These are phyloP conservation scores for Prunus mongolica DNA, from an alignment of 306 rosid species.

Conservation along the genomic window DNA sequence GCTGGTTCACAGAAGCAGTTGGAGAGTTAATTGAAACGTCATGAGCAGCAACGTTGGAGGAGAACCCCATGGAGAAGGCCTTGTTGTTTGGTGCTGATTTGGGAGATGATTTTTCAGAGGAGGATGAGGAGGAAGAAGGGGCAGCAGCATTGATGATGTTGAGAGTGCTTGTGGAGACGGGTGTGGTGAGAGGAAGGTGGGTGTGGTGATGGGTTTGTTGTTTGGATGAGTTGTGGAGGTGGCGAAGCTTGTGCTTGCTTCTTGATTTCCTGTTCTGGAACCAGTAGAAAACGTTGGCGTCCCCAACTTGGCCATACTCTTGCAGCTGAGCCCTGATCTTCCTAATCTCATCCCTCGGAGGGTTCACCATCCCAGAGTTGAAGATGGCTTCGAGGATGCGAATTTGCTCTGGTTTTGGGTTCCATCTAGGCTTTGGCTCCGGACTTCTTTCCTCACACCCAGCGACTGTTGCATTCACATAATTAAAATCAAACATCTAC, in stretches of 20 bases:
- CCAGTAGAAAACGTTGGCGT: slow-evolving; percentile 97
- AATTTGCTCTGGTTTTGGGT: slow-evolving; percentile 92
- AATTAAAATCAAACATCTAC: background rate
- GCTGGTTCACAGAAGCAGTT: slow-evolving; percentile 41
- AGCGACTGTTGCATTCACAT: slow-evolving; percentile 7
- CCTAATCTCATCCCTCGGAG: slow-evolving; percentile 91
- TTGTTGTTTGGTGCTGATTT: slow-evolving; percentile 30
- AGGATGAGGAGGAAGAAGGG: slow-evolving; percentile 59
- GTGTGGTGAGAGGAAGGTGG: slow-evolving; percentile 18
- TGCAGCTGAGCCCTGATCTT: slow-evolving; percentile 85
- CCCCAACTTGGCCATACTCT: slow-evolving; percentile 95
- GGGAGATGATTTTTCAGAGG: slow-evolving; percentile 71
- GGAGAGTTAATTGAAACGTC: slow-evolving; percentile 50
- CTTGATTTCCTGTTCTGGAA: slow-evolving; percentile 94
- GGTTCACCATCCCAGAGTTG: slow-evolving; percentile 97
- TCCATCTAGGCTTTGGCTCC: slow-evolving; percentile 97
- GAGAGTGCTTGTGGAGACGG: slow-evolving; percentile 4
- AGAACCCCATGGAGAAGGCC: slow-evolving; percentile 42
- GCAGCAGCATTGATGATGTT: background rate
- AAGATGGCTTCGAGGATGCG: slow-evolving; percentile 84
- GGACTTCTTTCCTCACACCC: slow-evolving; percentile 86
- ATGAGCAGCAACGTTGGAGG: slow-evolving; percentile 9
- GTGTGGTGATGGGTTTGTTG: slow-evolving; percentile 17
- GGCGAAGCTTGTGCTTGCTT: slow-evolving; percentile 96
- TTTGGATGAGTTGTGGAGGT: slow-evolving; percentile 22